phyloP scores from a whole-genome alignment of 2,329 filamentous ascomycete species.

The Pseudomassariella vexata region DNA sequence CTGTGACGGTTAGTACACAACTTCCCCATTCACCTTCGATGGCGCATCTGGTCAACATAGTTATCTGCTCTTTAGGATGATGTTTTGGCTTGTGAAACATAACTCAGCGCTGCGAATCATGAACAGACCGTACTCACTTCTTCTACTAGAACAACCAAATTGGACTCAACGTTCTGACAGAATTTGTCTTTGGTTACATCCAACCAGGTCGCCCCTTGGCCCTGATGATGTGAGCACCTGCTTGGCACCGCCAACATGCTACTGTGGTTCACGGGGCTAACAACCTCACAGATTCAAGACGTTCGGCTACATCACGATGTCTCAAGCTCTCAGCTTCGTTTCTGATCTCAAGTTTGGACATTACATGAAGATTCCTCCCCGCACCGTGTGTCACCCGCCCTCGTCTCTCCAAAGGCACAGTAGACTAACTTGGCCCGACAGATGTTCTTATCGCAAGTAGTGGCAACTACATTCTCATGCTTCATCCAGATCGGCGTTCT shows the following conservation, averaged over 20 bases:
- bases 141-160: slow-evolving; percentile 70
- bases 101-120: no score
- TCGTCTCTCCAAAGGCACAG: no score
- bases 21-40: no score
- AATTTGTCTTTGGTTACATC: slow-evolving; percentile 71
- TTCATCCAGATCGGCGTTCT: slow-evolving; percentile 61
- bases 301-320: slow-evolving; percentile 59
- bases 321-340: slow-evolving; percentile 58
- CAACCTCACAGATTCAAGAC: slow-evolving; percentile 49
- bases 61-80: no score
- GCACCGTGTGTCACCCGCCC: no score
- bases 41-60: no score
- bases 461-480: slow-evolving; percentile 60
- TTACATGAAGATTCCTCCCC: slow-evolving; percentile 66
- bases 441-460: slow-evolving; percentile 63
- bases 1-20: no score
- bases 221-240: slow-evolving; percentile 65
- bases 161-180: slow-evolving; percentile 68
- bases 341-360: slow-evolving; percentile 65
- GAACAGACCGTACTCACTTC: no score
- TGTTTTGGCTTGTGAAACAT: no score
- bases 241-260: neutral
- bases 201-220: slow-evolving; percentile 66
- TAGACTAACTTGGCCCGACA: no score
- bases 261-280: slow-evolving; percentile 11